Evolutionary conservation across 2,329 filamentous ascomycete genomes (phyloP).

Genomic region (Zelopaecilomyces penicillatus): DNA sequence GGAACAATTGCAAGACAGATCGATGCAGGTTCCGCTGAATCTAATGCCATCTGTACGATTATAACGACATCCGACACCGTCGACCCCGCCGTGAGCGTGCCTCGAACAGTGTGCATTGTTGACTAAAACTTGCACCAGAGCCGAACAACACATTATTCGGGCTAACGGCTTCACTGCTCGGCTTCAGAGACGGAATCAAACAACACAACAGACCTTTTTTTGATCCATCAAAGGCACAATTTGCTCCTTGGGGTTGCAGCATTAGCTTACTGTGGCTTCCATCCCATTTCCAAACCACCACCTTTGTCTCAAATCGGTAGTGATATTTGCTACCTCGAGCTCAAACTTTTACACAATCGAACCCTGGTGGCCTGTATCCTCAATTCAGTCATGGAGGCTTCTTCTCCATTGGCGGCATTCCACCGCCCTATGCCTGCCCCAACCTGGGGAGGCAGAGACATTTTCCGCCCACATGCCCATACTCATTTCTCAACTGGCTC

Average conservation of each 20-base stretch:
- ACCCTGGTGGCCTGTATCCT: background rate
- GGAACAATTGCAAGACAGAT: conserved; percentile 4
- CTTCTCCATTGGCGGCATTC: conserved; percentile 89
- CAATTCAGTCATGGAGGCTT: conserved; percentile 66
- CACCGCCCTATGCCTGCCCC: conserved; percentile 58
- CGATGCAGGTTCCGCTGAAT: conserved; percentile 10
- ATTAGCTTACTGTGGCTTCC: conserved; percentile 23
- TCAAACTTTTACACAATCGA: background rate
- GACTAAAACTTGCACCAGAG: too few species aligned
- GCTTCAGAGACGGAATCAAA: too few species aligned
- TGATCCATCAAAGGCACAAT: conserved; percentile 4
- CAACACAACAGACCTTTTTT: background rate
- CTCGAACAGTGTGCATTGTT: background rate
- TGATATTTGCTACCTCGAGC: conserved; percentile 9
- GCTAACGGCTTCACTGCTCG: too few species aligned
- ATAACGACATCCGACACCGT: conserved; percentile 20
- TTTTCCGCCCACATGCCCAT: conserved; percentile 43
- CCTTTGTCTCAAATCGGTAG: conserved; percentile 16
- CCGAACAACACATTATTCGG: too few species aligned
- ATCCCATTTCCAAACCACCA: conserved; percentile 6
- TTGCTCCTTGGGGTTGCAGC: conserved; percentile 18
- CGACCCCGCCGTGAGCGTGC: conserved; percentile 10
- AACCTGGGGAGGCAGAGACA: conserved; percentile 49
- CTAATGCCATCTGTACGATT: conserved; percentile 25
- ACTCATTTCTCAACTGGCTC: conserved; percentile 41